Evolutionary conservation across 148 eudicot species (phyloP).

Genomic region (Persicaria tinctoria): DNA sequence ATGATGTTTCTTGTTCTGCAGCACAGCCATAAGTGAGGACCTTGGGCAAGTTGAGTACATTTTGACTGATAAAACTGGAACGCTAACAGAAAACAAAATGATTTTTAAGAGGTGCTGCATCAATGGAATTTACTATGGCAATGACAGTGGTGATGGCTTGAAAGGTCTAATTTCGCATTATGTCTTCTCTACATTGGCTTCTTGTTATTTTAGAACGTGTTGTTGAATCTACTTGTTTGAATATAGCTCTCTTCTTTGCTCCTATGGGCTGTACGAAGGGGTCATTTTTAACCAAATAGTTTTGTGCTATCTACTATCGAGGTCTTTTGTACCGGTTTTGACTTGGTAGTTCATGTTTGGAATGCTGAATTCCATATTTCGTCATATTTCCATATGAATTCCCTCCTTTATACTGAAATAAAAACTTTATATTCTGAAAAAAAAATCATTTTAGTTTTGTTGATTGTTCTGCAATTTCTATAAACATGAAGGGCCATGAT

Average conservation of each 20-base stretch:
- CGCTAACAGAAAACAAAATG: constrained; percentile 94
- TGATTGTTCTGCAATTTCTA: background rate
- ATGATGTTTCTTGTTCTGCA: constrained; percentile 41
- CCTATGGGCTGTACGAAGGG: background rate
- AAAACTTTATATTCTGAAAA: background rate
- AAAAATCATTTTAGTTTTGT: background rate
- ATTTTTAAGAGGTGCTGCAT: constrained; percentile 84
- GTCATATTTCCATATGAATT: background rate
- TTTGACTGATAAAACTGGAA: constrained; percentile 96
- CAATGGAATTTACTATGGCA: constrained; percentile 73
- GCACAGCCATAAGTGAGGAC: constrained; percentile 99
- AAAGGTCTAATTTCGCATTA: constrained; percentile 50
- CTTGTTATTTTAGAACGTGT: background rate
- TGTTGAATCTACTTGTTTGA: background rate
- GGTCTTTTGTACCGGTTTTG: background rate
- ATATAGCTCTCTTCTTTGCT: background rate
- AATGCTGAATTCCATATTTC: background rate
- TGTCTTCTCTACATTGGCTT: constrained; percentile 5
- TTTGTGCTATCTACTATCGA: background rate
- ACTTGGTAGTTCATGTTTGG: background rate
- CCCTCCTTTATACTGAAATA: background rate
- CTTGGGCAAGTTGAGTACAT: constrained; percentile 98
- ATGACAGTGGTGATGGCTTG: constrained; percentile 84
- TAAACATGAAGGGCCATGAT: background rate
- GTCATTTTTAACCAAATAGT: background rate